phyloP scores from a whole-genome alignment of 805 yeast genomes.

The Saccharomycopsis javanensis region DNA sequence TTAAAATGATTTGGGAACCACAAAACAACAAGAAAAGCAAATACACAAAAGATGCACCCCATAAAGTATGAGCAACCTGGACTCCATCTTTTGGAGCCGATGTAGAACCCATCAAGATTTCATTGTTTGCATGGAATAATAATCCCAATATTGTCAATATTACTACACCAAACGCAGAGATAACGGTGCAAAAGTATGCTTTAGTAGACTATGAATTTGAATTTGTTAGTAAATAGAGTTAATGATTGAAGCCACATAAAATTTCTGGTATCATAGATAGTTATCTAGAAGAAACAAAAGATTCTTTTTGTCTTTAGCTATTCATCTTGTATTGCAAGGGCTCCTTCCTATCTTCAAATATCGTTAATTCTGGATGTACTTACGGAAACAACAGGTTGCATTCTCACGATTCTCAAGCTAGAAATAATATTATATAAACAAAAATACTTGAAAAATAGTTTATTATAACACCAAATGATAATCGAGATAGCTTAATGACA shows the following conservation, averaged over 20 bases:
- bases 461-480: no score
- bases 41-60: constrained; percentile 82
- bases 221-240: not conserved
- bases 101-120: constrained; percentile 85
- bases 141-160: constrained; percentile 79
- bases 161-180: constrained; percentile 86
- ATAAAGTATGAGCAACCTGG: constrained; percentile 88
- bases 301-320: no score
- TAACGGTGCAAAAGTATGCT: constrained; percentile 92
- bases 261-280: no score
- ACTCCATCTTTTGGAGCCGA: constrained; percentile 88
- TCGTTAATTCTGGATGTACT: not conserved
- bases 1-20: constrained; percentile 68
- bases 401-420: not conserved
- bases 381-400: not conserved
- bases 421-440: not conserved
- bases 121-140: constrained; percentile 72
- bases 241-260: not conserved
- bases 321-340: not conserved
- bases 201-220: constrained; percentile 45
- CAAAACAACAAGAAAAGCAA: constrained; percentile 75
- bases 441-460: no score
- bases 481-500: no score
- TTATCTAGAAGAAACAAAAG: no score
- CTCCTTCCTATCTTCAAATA: not conserved